Percentiles rank a stretch among this genome's conserved stretches.
These are phyloP conservation scores for Aspergillus ochraceus DNA, from an alignment of 2,329 filamentous ascomycete species.

Conservation along the genomic window DNA sequence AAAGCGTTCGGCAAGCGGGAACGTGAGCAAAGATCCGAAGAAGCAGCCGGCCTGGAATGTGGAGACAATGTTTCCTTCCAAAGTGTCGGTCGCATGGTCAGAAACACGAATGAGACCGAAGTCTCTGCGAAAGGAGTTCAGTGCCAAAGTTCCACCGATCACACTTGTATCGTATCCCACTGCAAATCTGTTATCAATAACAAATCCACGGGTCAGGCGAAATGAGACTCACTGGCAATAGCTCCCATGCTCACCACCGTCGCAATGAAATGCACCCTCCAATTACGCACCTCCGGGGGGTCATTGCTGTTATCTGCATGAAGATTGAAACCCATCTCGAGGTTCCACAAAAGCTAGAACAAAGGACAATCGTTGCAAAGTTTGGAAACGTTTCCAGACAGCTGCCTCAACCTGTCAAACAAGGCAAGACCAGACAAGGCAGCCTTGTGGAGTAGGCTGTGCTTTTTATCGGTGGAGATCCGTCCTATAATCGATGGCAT, in stretches of 20 bases:
- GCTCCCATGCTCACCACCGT: slow-evolving; percentile 10
- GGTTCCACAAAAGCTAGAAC: neutral
- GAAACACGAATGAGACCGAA: slow-evolving; percentile 8
- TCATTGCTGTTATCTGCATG: slow-evolving; percentile 13
- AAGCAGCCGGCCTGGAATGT: slow-evolving; percentile 81
- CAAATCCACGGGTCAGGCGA: neutral
- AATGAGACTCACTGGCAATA: slow-evolving; percentile 6
- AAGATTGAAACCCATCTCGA: slow-evolving; percentile 15
- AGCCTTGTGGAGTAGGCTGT: neutral
- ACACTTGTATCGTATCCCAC: slow-evolving; percentile 15
- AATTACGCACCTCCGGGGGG: slow-evolving; percentile 11
- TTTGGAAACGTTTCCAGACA: neutral
- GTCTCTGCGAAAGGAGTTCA: slow-evolving; percentile 10
- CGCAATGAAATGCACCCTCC: slow-evolving; percentile 11
- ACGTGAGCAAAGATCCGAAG: slow-evolving; percentile 69
- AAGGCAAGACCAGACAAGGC: neutral
- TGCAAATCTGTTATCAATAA: neutral
- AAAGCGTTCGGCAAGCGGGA: slow-evolving; percentile 61
- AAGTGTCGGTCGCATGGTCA: slow-evolving; percentile 2
- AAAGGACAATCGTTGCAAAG: neutral
- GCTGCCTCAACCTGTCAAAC: neutral
- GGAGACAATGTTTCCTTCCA: slow-evolving; percentile 65
- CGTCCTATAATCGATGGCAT: neutral
- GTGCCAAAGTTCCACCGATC: slow-evolving; percentile 9
- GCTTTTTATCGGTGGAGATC: slow-evolving; percentile 1